Conservation (phyloP, 1,284 basidiomycete species). For the Phellopilus nigrolimitatus region DNA sequence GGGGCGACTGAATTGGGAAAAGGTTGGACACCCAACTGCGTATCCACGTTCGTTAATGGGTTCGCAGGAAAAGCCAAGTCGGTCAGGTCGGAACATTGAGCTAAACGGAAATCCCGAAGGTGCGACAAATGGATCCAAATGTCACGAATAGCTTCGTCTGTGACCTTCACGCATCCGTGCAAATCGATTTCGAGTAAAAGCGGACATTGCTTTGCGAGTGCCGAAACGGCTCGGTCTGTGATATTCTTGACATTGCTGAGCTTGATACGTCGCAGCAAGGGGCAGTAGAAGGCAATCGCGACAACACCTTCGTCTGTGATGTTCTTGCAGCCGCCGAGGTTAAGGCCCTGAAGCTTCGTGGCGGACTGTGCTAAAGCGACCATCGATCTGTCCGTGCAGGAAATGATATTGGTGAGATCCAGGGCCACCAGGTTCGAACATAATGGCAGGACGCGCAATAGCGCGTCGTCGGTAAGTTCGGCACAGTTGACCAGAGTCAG, state of each 20-base stretch:
- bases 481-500: conserved; percentile 87
- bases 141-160: conserved; percentile 75
- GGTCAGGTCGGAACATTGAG: conserved; percentile 75
- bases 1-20: conserved; percentile 24
- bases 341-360: conserved; percentile 86
- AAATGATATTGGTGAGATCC: conserved; percentile 76
- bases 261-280: conserved; percentile 84
- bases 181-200: conserved; percentile 93
- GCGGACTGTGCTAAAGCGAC: conserved; percentile 68
- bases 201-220: conserved; percentile 79
- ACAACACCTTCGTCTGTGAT: conserved; percentile 79
- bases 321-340: conserved; percentile 79
- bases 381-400: conserved; percentile 70
- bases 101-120: conserved; percentile 89
- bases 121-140: conserved; percentile 79
- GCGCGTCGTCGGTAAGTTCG: conserved; percentile 62
- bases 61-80: conserved; percentile 84
- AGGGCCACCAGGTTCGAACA: conserved; percentile 83
- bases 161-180: conserved; percentile 76
- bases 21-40: conserved; percentile 21
- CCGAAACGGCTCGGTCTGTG: conserved; percentile 77
- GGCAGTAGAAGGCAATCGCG: conserved; percentile 72
- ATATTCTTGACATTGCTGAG: conserved; percentile 72
- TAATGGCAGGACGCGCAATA: conserved; percentile 64
- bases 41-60: conserved; percentile 36